phyloP scores from a whole-genome alignment of 1,284 basidiomycete species.

The Earliella scabrosa region DNA sequence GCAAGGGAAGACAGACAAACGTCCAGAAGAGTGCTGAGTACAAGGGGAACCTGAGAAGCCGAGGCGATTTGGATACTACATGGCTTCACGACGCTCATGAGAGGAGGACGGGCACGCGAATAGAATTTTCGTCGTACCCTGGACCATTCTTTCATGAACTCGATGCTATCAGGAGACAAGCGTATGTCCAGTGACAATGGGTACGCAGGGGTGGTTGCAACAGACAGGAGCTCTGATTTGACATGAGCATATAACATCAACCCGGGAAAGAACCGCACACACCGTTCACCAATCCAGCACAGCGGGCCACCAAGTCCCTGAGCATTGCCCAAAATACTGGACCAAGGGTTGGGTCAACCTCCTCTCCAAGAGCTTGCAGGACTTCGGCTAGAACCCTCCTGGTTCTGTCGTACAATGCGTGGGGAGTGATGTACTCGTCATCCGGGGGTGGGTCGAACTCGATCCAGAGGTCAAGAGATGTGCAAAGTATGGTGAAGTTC shows the following conservation, averaged over 20 bases:
- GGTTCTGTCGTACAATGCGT: slow-evolving; percentile 42
- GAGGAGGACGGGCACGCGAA: background rate
- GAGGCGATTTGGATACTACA: background rate
- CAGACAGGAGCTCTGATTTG: slow-evolving; percentile 6
- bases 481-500: slow-evolving; percentile 55
- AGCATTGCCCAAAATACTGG: slow-evolving; percentile 44
- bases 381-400: slow-evolving; percentile 39
- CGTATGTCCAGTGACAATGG: slow-evolving; percentile 1
- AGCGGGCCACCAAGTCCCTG: slow-evolving; percentile 48
- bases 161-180: background rate
- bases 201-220: background rate
- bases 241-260: background rate
- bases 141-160: background rate
- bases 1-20: slow-evolving; percentile 46
- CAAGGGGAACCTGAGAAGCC: slow-evolving; percentile 43
- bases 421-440: slow-evolving; percentile 43
- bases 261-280: background rate
- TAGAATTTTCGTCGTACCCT: background rate
- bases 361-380: slow-evolving; percentile 45
- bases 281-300: slow-evolving; percentile 26
- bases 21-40: slow-evolving; percentile 51
- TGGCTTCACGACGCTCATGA: background rate
- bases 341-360: slow-evolving; percentile 29
- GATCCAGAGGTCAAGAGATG: slow-evolving; percentile 61
- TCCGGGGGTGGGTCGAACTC: slow-evolving; percentile 43